Evolutionary conservation across 768 basidiomycete genomes (phyloP).

Genomic region (Lepiota brunneoincarnata): DNA sequence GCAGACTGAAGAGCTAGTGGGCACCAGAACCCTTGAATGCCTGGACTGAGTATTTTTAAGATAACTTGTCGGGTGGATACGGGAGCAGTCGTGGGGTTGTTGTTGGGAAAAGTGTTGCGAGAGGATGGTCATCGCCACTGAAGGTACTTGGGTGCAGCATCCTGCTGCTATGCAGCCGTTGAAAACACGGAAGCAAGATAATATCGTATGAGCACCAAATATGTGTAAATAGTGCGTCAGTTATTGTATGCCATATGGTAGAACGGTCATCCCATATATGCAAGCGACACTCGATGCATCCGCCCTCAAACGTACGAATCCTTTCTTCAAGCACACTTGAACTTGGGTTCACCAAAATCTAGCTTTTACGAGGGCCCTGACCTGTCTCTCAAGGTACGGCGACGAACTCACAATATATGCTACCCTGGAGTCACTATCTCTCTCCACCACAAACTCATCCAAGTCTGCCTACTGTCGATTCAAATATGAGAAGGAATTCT

Average conservation of each 20-base stretch:
- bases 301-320: constrained; percentile 45
- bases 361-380: constrained; percentile 76
- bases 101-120: no score
- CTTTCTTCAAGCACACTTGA: constrained; percentile 9
- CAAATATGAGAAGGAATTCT: constrained; percentile 66
- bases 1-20: no score
- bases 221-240: constrained; percentile 2
- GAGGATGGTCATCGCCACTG: no score
- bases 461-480: constrained; percentile 82
- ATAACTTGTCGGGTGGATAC: no score
- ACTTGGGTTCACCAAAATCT: constrained; percentile 16
- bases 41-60: no score
- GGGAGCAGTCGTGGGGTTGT: no score
- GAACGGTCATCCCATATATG: constrained; percentile 34
- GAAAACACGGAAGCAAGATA: no score
- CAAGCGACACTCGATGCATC: constrained; percentile 64
- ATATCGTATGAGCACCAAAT: neutral
- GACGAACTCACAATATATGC: constrained; percentile 77
- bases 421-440: constrained; percentile 51
- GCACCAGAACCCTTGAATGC: no score
- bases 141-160: no score
- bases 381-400: constrained; percentile 79
- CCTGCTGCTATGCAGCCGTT: no score
- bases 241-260: neutral
- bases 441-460: constrained; percentile 78